Conservation (phyloP, 495 filamentous ascomycete genomes). For the Aspergillus campestris region DNA sequence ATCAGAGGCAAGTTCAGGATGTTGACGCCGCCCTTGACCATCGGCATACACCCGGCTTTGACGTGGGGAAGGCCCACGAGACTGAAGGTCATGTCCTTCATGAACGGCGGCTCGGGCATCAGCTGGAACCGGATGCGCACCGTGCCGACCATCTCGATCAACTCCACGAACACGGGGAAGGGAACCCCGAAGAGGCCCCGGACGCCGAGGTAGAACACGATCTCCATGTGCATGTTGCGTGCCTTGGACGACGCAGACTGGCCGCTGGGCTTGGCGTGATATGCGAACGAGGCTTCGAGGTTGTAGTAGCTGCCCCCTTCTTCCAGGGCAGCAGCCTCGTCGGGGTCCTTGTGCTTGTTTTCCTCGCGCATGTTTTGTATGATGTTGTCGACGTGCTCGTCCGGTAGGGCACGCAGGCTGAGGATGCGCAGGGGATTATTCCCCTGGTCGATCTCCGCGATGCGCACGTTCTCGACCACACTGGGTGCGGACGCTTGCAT, state of each 20-base stretch:
- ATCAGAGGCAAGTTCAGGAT: slow-evolving; percentile 87
- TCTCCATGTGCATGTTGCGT: slow-evolving; percentile 92
- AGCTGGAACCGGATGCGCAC: slow-evolving; percentile 74
- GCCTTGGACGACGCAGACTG: slow-evolving; percentile 67
- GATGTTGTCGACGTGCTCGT: slow-evolving; percentile 66
- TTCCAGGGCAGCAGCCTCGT: slow-evolving; percentile 82
- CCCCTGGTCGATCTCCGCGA: slow-evolving; percentile 93
- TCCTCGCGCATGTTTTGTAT: slow-evolving; percentile 71
- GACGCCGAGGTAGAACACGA: slow-evolving; percentile 87
- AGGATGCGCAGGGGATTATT: slow-evolving; percentile 83
- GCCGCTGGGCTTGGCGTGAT: slow-evolving; percentile 73
- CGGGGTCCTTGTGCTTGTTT: slow-evolving; percentile 75
- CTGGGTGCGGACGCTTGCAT: slow-evolving; percentile 92
- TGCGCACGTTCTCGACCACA: slow-evolving; percentile 85
- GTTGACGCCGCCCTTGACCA: slow-evolving; percentile 82
- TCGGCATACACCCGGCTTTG: slow-evolving; percentile 81
- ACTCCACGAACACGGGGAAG: slow-evolving; percentile 79
- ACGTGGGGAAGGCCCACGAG: slow-evolving; percentile 89
- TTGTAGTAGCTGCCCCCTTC: slow-evolving; percentile 94
- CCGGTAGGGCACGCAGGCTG: slow-evolving; percentile 82
- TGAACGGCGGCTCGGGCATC: slow-evolving; percentile 80
- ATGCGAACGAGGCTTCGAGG: slow-evolving; percentile 85
- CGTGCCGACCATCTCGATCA: slow-evolving; percentile 79
- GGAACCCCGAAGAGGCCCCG: slow-evolving; percentile 70
- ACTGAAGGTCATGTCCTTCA: slow-evolving; percentile 87